A percentile compares a stretch with the other conserved stretches of the same genome.
phyloP scores from a whole-genome alignment of 192 early-diverging fungal genomes.

The Geranomyces variabilis region DNA sequence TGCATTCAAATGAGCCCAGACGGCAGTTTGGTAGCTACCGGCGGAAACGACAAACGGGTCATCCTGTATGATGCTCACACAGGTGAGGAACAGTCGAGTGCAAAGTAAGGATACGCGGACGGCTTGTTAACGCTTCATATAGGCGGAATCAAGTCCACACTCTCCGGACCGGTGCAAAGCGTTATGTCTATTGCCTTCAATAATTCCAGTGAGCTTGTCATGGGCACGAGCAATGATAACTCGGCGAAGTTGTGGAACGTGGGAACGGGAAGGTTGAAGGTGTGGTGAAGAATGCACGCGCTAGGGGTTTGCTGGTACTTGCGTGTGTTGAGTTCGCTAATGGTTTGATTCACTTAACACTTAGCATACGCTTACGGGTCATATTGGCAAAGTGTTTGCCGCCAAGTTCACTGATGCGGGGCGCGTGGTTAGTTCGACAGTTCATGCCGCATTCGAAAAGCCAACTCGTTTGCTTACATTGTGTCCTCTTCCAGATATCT shows the following conservation, averaged over 20 bases:
- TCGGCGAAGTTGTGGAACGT: constrained; percentile 86
- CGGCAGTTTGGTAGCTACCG: constrained; percentile 76
- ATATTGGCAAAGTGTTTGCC: constrained; percentile 90
- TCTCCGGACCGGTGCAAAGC: constrained; percentile 83
- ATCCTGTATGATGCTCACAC: constrained; percentile 85
- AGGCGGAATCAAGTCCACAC: constrained; percentile 54
- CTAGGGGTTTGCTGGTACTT: too few relatives aligned
- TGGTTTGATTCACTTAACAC: too few relatives aligned
- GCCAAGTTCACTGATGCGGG: constrained; percentile 84
- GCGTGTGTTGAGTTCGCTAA: too few relatives aligned
- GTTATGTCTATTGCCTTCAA: constrained; percentile 84
- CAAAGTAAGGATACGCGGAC: not conserved
- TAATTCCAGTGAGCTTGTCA: constrained; percentile 63
- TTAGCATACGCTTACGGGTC: constrained; percentile 90
- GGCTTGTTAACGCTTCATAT: not conserved
- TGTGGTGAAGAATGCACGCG: constrained; percentile 43
- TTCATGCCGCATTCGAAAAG: too few relatives aligned
- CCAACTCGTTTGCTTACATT: not conserved
- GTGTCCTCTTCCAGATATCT: constrained; percentile 57
- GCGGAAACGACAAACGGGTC: constrained; percentile 90
- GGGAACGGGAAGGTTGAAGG: constrained; percentile 71
- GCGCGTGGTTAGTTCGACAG: constrained; percentile 69
- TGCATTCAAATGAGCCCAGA: constrained; percentile 75
- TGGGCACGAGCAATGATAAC: constrained; percentile 89
- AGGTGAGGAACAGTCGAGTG: constrained; percentile 52